Evolutionary conservation across 768 basidiomycete species (phyloP).

Genomic region (Termitomyces sp.): DNA sequence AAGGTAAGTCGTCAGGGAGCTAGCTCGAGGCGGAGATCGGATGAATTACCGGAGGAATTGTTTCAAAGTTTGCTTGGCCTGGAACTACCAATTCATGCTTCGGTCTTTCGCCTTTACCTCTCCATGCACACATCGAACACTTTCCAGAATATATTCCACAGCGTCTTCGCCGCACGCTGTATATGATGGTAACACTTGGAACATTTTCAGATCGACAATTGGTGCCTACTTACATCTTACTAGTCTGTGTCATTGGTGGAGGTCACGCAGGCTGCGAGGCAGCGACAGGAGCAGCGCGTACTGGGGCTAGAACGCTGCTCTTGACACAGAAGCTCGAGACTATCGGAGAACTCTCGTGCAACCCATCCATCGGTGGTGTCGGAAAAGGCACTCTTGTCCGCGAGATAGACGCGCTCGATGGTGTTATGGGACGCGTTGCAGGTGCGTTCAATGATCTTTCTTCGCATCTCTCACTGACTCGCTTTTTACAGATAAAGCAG

Average conservation of each 20-base stretch:
- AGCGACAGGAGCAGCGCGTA: slow-evolving; percentile 78
- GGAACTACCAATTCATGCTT: slow-evolving; percentile 3
- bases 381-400: slow-evolving; percentile 91
- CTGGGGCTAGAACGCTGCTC: slow-evolving; percentile 75
- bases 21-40: background rate
- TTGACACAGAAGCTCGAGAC: slow-evolving; percentile 80
- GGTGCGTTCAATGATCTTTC: slow-evolving; percentile 38
- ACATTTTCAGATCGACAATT: background rate
- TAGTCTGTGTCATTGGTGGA: slow-evolving; percentile 84
- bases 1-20: background rate
- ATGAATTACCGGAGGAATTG: background rate
- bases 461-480: background rate
- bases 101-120: slow-evolving; percentile 4
- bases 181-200: slow-evolving; percentile 10
- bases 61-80: background rate
- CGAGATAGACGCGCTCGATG: slow-evolving; percentile 88
- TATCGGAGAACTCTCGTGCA: slow-evolving; percentile 82
- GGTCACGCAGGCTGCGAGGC: slow-evolving; percentile 95
- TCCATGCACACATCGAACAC: slow-evolving; percentile 6
- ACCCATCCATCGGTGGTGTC: slow-evolving; percentile 88
- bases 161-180: background rate
- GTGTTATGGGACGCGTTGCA: slow-evolving; percentile 77
- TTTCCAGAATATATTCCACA: slow-evolving; percentile 10
- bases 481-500: slow-evolving; percentile 62
- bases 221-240: background rate